Percentiles rank a stretch among this genome's conserved stretches.
Evolutionary conservation across 2,329 filamentous ascomycete genomes (phyloP).

Genomic region (Didymella exigua): DNA sequence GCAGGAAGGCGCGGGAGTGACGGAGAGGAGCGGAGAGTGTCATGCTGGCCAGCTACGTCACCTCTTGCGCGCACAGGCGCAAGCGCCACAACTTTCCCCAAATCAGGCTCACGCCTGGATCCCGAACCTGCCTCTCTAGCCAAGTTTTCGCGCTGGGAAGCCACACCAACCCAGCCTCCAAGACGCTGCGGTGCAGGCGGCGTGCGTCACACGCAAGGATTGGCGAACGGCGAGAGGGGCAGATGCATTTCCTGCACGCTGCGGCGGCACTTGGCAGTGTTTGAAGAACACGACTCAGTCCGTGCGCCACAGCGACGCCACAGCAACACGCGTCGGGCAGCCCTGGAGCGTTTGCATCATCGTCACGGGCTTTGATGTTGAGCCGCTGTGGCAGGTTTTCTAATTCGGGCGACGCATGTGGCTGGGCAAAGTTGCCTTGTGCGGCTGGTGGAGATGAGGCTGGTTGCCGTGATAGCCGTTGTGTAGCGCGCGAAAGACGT

Average conservation of each 20-base stretch:
- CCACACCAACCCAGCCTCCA: constrained; percentile 6
- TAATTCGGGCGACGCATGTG: constrained; percentile 5
- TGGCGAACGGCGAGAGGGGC: background rate
- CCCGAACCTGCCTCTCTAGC: background rate
- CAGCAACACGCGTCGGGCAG: constrained; percentile 9
- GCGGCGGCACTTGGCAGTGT: constrained; percentile 3
- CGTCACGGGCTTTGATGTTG: background rate
- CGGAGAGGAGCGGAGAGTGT: constrained; percentile 23
- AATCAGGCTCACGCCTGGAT: constrained; percentile 5
- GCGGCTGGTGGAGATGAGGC: background rate
- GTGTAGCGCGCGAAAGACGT: background rate
- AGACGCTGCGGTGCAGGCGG: constrained; percentile 1
- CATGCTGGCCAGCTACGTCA: constrained; percentile 9
- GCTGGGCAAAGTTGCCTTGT: constrained; percentile 1
- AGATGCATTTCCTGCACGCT: background rate
- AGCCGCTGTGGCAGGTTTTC: constrained; percentile 12
- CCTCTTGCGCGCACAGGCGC: background rate
- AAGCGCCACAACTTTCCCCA: constrained; percentile 8
- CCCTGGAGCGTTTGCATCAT: background rate
- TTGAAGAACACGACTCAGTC: background rate
- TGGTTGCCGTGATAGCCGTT: constrained; percentile 12
- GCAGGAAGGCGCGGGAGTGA: constrained; percentile 24
- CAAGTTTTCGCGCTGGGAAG: constrained; percentile 1
- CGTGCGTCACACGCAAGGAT: constrained; percentile 5
- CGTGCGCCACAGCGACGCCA: constrained; percentile 9